Base-by-base conservation (phyloP, 805 yeast species). In the Saturnispora saitoi region DNA sequence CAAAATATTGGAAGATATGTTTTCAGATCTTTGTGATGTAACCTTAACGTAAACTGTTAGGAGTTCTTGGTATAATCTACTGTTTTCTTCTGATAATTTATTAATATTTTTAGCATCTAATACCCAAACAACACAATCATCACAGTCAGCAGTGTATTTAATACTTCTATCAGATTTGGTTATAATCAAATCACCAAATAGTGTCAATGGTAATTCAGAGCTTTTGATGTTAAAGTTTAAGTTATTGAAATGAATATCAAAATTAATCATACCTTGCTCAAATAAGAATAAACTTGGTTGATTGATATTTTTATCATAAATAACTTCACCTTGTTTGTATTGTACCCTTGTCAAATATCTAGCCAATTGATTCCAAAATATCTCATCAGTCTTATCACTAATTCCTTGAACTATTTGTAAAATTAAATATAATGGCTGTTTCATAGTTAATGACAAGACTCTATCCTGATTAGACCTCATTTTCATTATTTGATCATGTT, bases 1-100 rank as follows among this genome's bases (percentile, higher is more conserved):
- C 45, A 86, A 70, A 22, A 89, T 75, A 60, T 85, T 86, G 3
- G 93, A 87, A 3, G 91, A 76, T 54, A 88, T 69, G 26, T 86
- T 77, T 51, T 81, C 86, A 56, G 83, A 83, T 54, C 96, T 70
- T 57, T 79, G 88, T 49, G 82, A 80, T 32, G 80, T 71, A 46
- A 89, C 66, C 42, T 78, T 75, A 53, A 83, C 68, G 29, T 82
- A 77, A 30, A 88, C 76, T 41, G 71, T 68, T 43, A 80, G 62
- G 37, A 89, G 64, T 59, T 89, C 95, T 37, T 77, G 74, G 55
- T 77, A 84, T 9, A 85, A 61, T 30, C 70, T 75, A 4, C 64
- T 61, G 28, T 86, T 80, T 20, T 75, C 72, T 12, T 64, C 54
- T 56, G 71, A 66, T 57, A 88, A 61, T 42, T 65, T 69, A 2